Percentiles rank a stretch among this genome's conserved stretches.
These are phyloP conservation scores for Tolypocladium album DNA, from an alignment of 2,329 filamentous ascomycete species.

Conservation along the genomic window DNA sequence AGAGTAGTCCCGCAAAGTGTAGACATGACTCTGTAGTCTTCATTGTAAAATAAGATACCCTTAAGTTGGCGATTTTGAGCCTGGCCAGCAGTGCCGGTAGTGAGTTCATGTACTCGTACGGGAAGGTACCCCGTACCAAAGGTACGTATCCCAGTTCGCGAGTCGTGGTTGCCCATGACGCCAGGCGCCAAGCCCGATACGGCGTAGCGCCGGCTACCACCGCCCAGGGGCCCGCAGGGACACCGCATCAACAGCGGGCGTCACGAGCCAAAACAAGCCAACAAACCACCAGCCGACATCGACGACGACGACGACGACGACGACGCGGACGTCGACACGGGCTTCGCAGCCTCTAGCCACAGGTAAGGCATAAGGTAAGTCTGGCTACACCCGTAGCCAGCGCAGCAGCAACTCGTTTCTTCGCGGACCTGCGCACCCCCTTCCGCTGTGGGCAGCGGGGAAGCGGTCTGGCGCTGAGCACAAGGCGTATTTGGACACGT, in stretches of 20 bases:
- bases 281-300: conserved; percentile 2
- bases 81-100: not conserved
- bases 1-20: not conserved
- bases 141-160: too few relatives aligned
- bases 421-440: not conserved
- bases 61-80: not conserved
- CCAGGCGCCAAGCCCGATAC: conserved; percentile 7
- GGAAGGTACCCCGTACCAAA: too few relatives aligned
- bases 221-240: not conserved
- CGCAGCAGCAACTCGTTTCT: not conserved
- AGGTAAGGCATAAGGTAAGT: conserved; percentile 6
- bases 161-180: conserved; percentile 4
- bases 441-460: not conserved
- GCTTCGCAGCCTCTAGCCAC: conserved; percentile 2
- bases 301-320: not conserved
- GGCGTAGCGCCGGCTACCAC: conserved; percentile 10
- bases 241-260: conserved; percentile 7
- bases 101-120: too few relatives aligned
- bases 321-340: not conserved
- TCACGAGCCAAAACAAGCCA: conserved; percentile 17
- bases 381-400: not conserved
- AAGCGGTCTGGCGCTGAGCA: not conserved
- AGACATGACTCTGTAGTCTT: not conserved
- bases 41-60: too few relatives aligned
- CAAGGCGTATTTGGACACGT: not conserved